These are phyloP conservation scores for Tulasnella sp. DNA, from an alignment of 768 basidiomycete species.

Conservation along the genomic window DNA sequence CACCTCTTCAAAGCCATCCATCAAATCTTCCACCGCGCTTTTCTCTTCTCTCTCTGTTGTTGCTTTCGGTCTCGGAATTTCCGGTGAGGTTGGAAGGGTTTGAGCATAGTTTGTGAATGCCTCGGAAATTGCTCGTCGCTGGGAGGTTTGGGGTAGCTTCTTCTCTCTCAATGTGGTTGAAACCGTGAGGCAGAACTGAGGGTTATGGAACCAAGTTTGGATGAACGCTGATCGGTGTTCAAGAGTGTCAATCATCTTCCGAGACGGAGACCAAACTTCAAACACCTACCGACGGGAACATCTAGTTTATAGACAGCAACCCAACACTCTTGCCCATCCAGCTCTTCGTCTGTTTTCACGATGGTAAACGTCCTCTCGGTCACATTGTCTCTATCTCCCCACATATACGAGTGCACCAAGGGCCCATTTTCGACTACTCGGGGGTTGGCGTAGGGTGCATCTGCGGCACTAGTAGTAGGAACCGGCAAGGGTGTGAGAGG, in stretches of 20 bases:
- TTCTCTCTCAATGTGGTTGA: conserved; percentile 86
- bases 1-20: conserved; percentile 59
- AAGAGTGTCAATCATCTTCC: neutral
- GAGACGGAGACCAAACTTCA: neutral
- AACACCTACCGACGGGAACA: conserved; percentile 71
- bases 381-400: conserved; percentile 51
- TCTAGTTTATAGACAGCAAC: conserved; percentile 73
- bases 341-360: conserved; percentile 52
- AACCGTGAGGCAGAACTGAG: conserved; percentile 76
- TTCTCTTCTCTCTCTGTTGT: neutral
- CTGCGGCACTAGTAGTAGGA: conserved; percentile 65
- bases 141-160: conserved; percentile 49
- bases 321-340: conserved; percentile 51
- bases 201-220: conserved; percentile 62
- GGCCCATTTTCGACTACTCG: conserved; percentile 61
- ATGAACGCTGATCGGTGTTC: conserved; percentile 57
- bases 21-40: conserved; percentile 14
- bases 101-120: conserved; percentile 15
- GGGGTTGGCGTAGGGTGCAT: conserved; percentile 61
- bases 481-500: conserved; percentile 82
- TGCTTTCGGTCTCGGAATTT: neutral
- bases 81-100: neutral
- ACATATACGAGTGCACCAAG: conserved; percentile 61
- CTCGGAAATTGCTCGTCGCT: conserved; percentile 37
- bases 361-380: conserved; percentile 47